Conservation (phyloP, 257 asterid genomes). For the Catharanthus roseus region DNA sequence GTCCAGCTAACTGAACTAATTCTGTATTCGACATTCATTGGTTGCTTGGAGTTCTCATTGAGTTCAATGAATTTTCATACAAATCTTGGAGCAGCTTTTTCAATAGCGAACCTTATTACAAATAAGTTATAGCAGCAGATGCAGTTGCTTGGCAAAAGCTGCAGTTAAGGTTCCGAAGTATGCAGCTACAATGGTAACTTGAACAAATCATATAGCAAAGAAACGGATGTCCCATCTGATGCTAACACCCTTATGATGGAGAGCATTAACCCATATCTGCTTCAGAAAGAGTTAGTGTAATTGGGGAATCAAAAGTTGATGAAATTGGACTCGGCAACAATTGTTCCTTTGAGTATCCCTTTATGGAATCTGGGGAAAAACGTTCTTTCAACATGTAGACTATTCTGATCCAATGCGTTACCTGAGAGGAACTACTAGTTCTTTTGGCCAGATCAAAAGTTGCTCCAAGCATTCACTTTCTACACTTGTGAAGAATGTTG, state of each 20-base stretch:
- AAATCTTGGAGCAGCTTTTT: constrained; percentile 37
- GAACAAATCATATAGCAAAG: constrained; percentile 23
- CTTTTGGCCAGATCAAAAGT: no score
- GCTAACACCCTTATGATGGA: constrained; percentile 16
- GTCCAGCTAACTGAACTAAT: not conserved
- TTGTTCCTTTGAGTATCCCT: constrained; percentile 22
- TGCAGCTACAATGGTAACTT: constrained; percentile 56
- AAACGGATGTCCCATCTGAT: constrained; percentile 11
- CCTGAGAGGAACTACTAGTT: constrained; percentile 64
- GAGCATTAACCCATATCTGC: constrained; percentile 30
- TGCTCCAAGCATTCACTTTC: no score
- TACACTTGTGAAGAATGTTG: no score
- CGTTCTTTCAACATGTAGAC: constrained; percentile 72
- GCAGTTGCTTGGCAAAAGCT: constrained; percentile 85
- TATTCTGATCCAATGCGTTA: constrained; percentile 78
- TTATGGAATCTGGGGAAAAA: constrained; percentile 50
- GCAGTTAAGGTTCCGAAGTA: constrained; percentile 84
- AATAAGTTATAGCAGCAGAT: constrained; percentile 76
- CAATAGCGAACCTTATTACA: constrained; percentile 44
- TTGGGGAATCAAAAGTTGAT: constrained; percentile 29
- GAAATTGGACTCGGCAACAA: constrained; percentile 31
- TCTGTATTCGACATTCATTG: not conserved
- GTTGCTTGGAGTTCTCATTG: constrained; percentile 1
- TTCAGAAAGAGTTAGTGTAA: constrained; percentile 26
- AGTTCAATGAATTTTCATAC: constrained; percentile 37